Evolutionary conservation across 2,329 filamentous ascomycete species (phyloP).

Genomic region (Fusarium mangiferae): DNA sequence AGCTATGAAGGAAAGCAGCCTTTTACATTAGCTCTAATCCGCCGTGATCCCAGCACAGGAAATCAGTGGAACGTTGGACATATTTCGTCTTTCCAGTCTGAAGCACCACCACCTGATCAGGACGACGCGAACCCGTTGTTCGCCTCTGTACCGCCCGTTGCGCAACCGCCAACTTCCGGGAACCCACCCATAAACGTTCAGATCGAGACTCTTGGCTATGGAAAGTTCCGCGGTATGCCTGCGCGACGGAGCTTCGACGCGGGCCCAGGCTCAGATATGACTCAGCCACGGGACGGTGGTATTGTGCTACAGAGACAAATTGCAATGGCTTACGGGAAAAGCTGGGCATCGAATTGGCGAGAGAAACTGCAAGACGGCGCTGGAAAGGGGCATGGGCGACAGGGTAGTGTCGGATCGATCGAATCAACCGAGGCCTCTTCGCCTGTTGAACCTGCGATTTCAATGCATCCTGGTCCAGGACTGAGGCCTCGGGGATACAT

Average conservation of each 20-base stretch:
- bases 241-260: slow-evolving; percentile 50
- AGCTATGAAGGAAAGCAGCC: slow-evolving; percentile 50
- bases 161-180: slow-evolving; percentile 16
- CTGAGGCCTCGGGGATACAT: slow-evolving; percentile 74
- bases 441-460: slow-evolving; percentile 44
- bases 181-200: slow-evolving; percentile 61
- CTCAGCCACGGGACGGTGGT: slow-evolving; percentile 29
- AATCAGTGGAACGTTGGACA: slow-evolving; percentile 81
- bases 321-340: slow-evolving; percentile 66
- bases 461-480: slow-evolving; percentile 56
- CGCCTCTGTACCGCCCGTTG: slow-evolving; percentile 36
- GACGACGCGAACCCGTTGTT: slow-evolving; percentile 40
- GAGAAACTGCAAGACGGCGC: slow-evolving; percentile 48
- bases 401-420: slow-evolving; percentile 47
- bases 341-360: slow-evolving; percentile 59
- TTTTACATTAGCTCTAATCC: slow-evolving; percentile 72
- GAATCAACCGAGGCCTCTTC: slow-evolving; percentile 47
- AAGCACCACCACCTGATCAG: slow-evolving; percentile 44
- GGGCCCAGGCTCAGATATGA: slow-evolving; percentile 28
- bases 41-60: slow-evolving; percentile 75
- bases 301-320: slow-evolving; percentile 64
- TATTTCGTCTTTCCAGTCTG: slow-evolving; percentile 65
- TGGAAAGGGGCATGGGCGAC: slow-evolving; percentile 44
- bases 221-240: slow-evolving; percentile 65
- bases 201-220: slow-evolving; percentile 66